A percentile compares a stretch with the other conserved stretches of the same genome.
Evolutionary conservation across 495 filamentous ascomycete species (phyloP).

Genomic region (Pseudoneurospora amorphoporcata): DNA sequence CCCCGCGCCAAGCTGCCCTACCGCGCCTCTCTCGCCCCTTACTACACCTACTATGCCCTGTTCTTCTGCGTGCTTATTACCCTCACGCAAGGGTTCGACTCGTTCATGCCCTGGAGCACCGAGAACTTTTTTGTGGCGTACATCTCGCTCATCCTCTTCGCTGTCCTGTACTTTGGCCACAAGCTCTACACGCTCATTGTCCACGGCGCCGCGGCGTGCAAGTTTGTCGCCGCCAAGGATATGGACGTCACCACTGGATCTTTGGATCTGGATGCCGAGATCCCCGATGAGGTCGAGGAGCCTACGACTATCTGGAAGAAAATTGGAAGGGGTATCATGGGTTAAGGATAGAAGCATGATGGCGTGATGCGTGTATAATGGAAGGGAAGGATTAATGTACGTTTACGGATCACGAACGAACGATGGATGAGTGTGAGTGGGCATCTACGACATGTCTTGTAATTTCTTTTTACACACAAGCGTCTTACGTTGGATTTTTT

Average conservation of each 20-base stretch:
- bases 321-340: not conserved
- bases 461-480: not conserved
- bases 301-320: not conserved
- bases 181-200: conserved; percentile 27
- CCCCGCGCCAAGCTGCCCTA: conserved; percentile 44
- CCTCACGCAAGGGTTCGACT: conserved; percentile 59
- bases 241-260: not conserved
- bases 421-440: not conserved
- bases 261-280: not conserved
- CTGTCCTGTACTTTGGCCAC: conserved; percentile 47
- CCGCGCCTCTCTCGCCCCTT: conserved; percentile 49
- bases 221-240: not conserved
- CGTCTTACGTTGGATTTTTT: not conserved
- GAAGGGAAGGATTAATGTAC: not conserved
- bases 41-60: conserved; percentile 47
- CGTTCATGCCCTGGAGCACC: conserved; percentile 52
- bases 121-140: conserved; percentile 52
- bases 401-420: not conserved
- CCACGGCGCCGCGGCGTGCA: not conserved
- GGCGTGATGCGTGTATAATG: not conserved
- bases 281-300: not conserved
- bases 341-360: not conserved
- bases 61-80: conserved; percentile 56
- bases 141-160: conserved; percentile 51
- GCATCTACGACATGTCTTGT: not conserved